Conservation (phyloP, 768 basidiomycete genomes). For the Mrakia blollopis region DNA sequence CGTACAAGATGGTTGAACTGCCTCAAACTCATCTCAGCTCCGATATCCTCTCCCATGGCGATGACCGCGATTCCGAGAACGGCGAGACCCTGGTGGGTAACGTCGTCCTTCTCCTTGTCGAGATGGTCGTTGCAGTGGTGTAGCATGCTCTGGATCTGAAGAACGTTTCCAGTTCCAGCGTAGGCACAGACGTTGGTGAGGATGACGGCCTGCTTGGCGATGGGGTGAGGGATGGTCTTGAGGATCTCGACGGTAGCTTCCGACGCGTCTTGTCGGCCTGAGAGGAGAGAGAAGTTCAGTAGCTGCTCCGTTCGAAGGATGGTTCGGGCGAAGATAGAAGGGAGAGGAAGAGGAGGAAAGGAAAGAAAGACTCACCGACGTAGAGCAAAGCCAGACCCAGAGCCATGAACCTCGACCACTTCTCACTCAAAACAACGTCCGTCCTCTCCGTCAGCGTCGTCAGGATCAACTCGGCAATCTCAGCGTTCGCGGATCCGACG, state of each 20-base stretch:
- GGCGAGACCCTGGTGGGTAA: slow-evolving; percentile 85
- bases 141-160: slow-evolving; percentile 85
- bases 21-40: slow-evolving; percentile 93
- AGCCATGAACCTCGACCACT: slow-evolving; percentile 88
- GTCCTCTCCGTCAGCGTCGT: slow-evolving; percentile 70
- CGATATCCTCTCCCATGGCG: slow-evolving; percentile 97
- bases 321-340: background rate
- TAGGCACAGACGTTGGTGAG: slow-evolving; percentile 90
- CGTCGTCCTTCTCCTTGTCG: slow-evolving; percentile 56
- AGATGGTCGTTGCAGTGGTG: slow-evolving; percentile 92
- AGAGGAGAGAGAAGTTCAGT: background rate
- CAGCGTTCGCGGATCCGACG: slow-evolving; percentile 90
- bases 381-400: slow-evolving; percentile 85
- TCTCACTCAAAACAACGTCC: slow-evolving; percentile 65
- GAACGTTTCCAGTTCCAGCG: slow-evolving; percentile 90
- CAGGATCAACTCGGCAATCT: slow-evolving; percentile 79
- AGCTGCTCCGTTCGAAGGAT: background rate
- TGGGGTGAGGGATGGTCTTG: slow-evolving; percentile 86
- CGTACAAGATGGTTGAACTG: slow-evolving; percentile 94
- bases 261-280: slow-evolving; percentile 84
- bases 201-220: slow-evolving; percentile 84
- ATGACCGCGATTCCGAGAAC: slow-evolving; percentile 90
- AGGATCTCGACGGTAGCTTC: slow-evolving; percentile 91
- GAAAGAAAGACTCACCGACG: slow-evolving; percentile 57
- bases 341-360: background rate